Conservation (phyloP, 345 rosid genomes). For the Heritiera littoralis region DNA sequence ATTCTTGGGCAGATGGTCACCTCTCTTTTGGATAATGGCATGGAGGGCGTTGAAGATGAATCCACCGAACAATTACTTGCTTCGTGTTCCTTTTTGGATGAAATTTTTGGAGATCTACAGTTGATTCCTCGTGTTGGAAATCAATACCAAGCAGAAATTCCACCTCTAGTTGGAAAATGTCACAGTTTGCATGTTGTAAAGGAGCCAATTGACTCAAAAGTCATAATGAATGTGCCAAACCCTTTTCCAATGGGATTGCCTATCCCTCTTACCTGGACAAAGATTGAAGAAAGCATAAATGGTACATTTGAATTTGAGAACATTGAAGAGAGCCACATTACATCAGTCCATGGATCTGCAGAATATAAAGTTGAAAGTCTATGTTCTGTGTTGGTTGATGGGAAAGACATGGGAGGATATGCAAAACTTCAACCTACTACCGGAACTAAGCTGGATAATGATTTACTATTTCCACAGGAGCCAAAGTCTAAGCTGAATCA, state of each 20-base stretch:
- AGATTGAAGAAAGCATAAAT: slow-evolving; percentile 37
- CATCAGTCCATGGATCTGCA: slow-evolving; percentile 17
- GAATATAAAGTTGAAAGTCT: slow-evolving; percentile 21
- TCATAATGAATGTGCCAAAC: slow-evolving; percentile 16
- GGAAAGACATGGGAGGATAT: slow-evolving; percentile 3
- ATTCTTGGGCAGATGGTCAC: slow-evolving; percentile 41
- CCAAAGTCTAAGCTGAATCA: slow-evolving; percentile 32
- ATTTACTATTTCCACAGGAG: slow-evolving; percentile 33
- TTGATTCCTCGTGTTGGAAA: slow-evolving; percentile 59
- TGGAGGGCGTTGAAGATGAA: slow-evolving; percentile 40
- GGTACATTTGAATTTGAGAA: slow-evolving; percentile 35
- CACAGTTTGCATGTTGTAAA: slow-evolving; percentile 33
- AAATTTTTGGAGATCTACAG: slow-evolving; percentile 46
- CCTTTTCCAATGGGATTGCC: slow-evolving; percentile 36
- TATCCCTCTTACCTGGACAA: slow-evolving; percentile 58
- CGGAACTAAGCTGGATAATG: slow-evolving; percentile 33
- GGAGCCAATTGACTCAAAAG: slow-evolving; percentile 24
- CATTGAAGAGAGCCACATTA: slow-evolving; percentile 28
- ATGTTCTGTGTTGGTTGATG: slow-evolving; percentile 4
- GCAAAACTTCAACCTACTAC: slow-evolving; percentile 15
- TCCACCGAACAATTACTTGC: slow-evolving; percentile 33
- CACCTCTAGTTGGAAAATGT: slow-evolving; percentile 32
- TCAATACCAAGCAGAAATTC: slow-evolving; percentile 58
- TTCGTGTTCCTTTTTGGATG: slow-evolving; percentile 32
- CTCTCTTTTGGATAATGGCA: slow-evolving; percentile 29